A percentile compares a stretch with the other conserved stretches of the same genome.
Conservation (phyloP, 139 green algal genomes). For the Pleodorina starrii region DNA sequence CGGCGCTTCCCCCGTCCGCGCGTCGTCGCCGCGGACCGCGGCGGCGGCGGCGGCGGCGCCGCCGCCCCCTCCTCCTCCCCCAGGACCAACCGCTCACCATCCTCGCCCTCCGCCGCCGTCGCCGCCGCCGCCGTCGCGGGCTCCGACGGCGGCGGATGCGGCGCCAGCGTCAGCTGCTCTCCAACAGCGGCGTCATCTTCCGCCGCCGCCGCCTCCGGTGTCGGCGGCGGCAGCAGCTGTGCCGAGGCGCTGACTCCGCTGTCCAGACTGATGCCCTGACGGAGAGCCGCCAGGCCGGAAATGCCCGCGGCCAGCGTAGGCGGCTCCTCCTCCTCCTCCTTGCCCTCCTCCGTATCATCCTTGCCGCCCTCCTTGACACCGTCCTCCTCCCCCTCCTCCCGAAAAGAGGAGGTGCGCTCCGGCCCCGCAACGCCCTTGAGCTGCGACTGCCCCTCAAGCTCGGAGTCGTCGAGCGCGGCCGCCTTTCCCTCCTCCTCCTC, state of each 20-base stretch:
- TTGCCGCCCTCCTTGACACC: neutral
- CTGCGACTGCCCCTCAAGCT: too few relatives aligned
- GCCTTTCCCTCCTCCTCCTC: neutral
- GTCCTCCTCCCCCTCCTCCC: too few relatives aligned
- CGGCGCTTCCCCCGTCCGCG: neutral
- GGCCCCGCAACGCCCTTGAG: too few relatives aligned
- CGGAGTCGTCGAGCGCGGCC: too few relatives aligned
- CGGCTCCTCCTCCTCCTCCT: neutral
- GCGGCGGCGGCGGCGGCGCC: neutral
- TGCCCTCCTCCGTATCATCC: neutral
- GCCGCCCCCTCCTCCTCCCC: neutral
- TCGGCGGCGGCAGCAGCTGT: neutral
- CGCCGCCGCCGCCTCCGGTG: neutral
- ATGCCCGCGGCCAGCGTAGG: neutral
- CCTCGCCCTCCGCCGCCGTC: neutral
- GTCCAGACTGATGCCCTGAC: neutral
- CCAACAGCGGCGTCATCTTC: neutral
- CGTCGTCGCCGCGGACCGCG: neutral
- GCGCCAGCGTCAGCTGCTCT: neutral
- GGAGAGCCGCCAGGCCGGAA: neutral
- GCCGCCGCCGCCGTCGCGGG: neutral
- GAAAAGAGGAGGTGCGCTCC: too few relatives aligned
- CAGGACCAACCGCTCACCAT: neutral
- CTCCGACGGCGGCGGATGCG: neutral
- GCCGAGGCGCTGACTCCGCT: conserved; percentile 1